A percentile compares a stretch with the other conserved stretches of the same genome.
These are phyloP conservation scores for Saccharomycopsis amapae DNA, from an alignment of 805 yeast species.

Conservation along the genomic window DNA sequence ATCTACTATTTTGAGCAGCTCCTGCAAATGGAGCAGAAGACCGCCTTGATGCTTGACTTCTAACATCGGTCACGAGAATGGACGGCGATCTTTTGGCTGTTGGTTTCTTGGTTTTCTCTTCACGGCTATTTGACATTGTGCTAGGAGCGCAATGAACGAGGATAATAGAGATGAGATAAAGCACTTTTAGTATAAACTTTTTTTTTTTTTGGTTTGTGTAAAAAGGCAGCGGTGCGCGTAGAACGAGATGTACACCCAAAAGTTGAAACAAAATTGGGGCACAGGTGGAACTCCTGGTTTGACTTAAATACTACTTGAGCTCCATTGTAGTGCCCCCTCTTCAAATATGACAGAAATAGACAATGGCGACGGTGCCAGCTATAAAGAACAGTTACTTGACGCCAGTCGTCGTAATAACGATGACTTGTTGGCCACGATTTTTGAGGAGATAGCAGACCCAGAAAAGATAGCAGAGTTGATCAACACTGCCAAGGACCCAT, in stretches of 20 bases:
- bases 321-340: neutral
- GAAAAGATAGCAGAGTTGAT: constrained; percentile 41
- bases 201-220: too few species aligned
- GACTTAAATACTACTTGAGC: neutral
- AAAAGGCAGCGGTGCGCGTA: neutral
- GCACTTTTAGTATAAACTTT: too few species aligned
- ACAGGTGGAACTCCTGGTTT: neutral
- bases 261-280: neutral
- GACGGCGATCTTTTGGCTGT: constrained; percentile 89
- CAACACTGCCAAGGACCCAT: constrained; percentile 65
- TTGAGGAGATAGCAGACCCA: constrained; percentile 34
- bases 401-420: constrained; percentile 83
- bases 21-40: constrained; percentile 74
- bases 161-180: too few species aligned
- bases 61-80: constrained; percentile 83
- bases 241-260: neutral
- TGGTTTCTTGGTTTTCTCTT: too few species aligned
- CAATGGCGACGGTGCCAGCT: constrained; percentile 60
- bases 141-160: too few species aligned
- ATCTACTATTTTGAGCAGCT: constrained; percentile 30
- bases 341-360: neutral
- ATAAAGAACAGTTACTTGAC: constrained; percentile 73
- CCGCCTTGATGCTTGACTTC: constrained; percentile 46
- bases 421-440: constrained; percentile 57
- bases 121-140: too few species aligned